Base-by-base conservation (phyloP, 345 rosid genomes). In the Lepidium sativum region DNA sequence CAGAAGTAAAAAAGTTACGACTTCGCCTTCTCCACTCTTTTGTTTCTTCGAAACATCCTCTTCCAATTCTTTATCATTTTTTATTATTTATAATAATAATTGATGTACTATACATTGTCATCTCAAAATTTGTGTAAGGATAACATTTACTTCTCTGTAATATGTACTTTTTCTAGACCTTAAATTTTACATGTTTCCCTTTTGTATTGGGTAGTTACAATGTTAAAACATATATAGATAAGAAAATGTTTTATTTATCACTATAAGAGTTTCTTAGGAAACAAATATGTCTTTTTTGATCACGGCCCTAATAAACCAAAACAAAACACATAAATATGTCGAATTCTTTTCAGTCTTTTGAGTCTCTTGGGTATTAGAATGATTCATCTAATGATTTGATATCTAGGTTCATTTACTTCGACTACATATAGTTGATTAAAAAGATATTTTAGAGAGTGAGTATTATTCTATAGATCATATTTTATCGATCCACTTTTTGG, bases 21-120 rank as follows among this genome's bases (percentile, higher is more conserved):
- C 53, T 43, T 54, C 69, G 43, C 47, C 75, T 47, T 25, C 17
- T 43, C 38, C 37, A 48, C 31, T 31, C 60, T 71, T 42, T 59
- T 55, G 57, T 71, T 54, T 25, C 18, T 18, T 58, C 41, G 35
- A 32, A 42, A 42, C 70, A 64, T 31, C 25, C 10, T 40, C 20
- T 63, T 62, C 6, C 8, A 4, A 1, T 10, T 14, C 9, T 33
- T 10, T 13, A 6, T 35, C 9, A 21, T 9, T 17, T n/a, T 49
- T 6, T 13, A 23, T 25, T 25, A 8, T 25, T 14, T 5, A 23
- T 20, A 20, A 1, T 9, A 34, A 21, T 48, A 48, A 48, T 39
- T 64, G 40, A 39, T 16, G 57, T 52, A 27, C 42, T 65, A 7
- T 63, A 10, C 40, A 13, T 27, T 41, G 64, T 59, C 53, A 14